A percentile compares a stretch with the other conserved stretches of the same genome.
Conservation (phyloP, 176 grass and related monocot genomes). For the Oryza australiensis region DNA sequence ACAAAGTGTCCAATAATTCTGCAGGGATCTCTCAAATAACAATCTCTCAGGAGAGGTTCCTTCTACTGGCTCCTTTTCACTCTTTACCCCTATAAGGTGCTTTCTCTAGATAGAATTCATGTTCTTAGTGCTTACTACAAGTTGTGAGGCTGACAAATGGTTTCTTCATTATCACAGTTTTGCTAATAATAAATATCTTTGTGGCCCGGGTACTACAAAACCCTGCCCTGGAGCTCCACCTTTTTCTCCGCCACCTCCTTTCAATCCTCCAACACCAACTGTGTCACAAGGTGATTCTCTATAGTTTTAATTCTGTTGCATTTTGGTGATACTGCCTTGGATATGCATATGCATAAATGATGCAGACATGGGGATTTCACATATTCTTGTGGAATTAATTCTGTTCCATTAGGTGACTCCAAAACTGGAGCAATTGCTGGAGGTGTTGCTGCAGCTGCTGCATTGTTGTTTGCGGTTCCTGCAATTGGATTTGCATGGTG, state of each 20-base stretch:
- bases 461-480: conserved; percentile 64
- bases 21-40: conserved; percentile 83
- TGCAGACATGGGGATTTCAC: conserved; percentile 17
- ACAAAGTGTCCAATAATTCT: conserved; percentile 25
- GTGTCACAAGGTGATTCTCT: conserved; percentile 38
- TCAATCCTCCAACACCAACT: conserved; percentile 46
- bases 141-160: conserved; percentile 7
- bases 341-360: neutral
- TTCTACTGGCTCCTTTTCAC: conserved; percentile 68
- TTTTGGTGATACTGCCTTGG: conserved; percentile 6
- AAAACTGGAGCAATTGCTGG: conserved; percentile 77
- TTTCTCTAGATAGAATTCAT: conserved; percentile 17
- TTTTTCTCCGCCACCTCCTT: conserved; percentile 76
- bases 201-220: conserved; percentile 64
- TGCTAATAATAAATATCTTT: conserved; percentile 62
- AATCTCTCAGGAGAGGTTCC: conserved; percentile 70
- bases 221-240: conserved; percentile 72
- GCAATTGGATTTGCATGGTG: conserved; percentile 75
- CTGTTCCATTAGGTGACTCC: conserved; percentile 34
- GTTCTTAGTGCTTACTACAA: conserved; percentile 22
- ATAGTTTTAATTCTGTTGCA: conserved; percentile 6
- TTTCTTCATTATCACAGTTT: conserved; percentile 59
- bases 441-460: conserved; percentile 71
- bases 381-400: conserved; percentile 12
- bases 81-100: conserved; percentile 87